These are phyloP conservation scores for Thielaviopsis musarum DNA, from an alignment of 2,329 filamentous ascomycete species.

Conservation along the genomic window DNA sequence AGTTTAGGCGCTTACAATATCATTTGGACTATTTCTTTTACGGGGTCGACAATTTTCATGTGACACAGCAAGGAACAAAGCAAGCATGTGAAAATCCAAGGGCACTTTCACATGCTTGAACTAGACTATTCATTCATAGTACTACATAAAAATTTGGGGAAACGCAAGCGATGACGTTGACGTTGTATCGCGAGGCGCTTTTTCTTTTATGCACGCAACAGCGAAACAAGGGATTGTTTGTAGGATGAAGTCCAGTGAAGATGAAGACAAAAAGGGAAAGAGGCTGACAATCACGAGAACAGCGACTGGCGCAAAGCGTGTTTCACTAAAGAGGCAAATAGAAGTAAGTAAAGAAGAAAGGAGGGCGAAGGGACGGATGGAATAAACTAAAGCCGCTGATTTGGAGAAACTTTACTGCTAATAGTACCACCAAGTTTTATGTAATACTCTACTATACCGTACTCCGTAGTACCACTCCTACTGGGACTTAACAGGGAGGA, in stretches of 20 bases:
- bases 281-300: background rate
- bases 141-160: background rate
- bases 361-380: background rate
- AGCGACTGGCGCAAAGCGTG: background rate
- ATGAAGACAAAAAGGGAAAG: background rate
- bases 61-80: background rate
- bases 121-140: background rate
- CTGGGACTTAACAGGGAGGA: too few relatives aligned
- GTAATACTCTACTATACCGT: too few relatives aligned
- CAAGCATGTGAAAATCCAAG: background rate
- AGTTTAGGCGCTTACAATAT: too few relatives aligned
- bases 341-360: background rate
- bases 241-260: background rate
- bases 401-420: background rate
- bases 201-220: background rate
- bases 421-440: too few relatives aligned
- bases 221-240: background rate
- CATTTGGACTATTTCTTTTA: background rate
- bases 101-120: background rate
- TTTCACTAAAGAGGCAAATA: background rate
- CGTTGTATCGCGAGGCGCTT: background rate
- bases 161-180: background rate
- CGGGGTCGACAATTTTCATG: background rate
- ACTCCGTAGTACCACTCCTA: too few relatives aligned
- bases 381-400: background rate